Base-by-base conservation (phyloP, 78 protist species). In the Capsaspora owczarzaki region DNA sequence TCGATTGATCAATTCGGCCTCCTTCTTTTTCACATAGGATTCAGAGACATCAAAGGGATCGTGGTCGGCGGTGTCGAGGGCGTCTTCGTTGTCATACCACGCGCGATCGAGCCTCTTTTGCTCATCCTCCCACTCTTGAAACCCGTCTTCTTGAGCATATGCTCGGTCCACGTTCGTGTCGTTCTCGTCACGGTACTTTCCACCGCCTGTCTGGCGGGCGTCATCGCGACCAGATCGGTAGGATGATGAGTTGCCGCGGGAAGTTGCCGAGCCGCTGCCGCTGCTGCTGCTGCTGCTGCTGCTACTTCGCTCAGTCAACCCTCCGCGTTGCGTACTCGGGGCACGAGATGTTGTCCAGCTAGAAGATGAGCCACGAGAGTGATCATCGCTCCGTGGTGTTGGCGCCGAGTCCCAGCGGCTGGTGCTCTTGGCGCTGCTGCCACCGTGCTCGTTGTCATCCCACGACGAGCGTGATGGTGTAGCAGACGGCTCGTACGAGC, bases 11-110 rank as follows among this genome's bases (percentile, higher is more conserved):
- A 38, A 33, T 8, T 41, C 40, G 1, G 1, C 68, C 66, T 74
- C 68, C 79, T 44, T 49, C 47, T n/a, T 0, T 22, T 20, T 38
- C 2, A 19, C 31, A 46, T 49, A 49, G 42, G 25, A 5, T 5
- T 20, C 77, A 6, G 6, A n/a, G 25, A 41, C 79, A n/a, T 29
- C 56, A 47, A 81, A 81, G 38, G 84, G 84, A 20, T 61, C 56
- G 19, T 68, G 6, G 29, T 22, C 40, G 23, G 1, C 51, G 20
- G 69, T 78, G 68, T 49, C 37, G 40, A 12, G 19, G 0, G 51
- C 49, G 53, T 61, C 75, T 2, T 81, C 84, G 20, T 31, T 37
- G 46, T 69, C 44, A 43, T 81, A 81, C 84, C 84, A 81, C 71
- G 40, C 29, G 6, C 84, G 77, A 25, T 81, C 84, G 29, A 81